phyloP scores from a whole-genome alignment of 2,329 filamentous ascomycete genomes.

The Fusarium denticulatum region DNA sequence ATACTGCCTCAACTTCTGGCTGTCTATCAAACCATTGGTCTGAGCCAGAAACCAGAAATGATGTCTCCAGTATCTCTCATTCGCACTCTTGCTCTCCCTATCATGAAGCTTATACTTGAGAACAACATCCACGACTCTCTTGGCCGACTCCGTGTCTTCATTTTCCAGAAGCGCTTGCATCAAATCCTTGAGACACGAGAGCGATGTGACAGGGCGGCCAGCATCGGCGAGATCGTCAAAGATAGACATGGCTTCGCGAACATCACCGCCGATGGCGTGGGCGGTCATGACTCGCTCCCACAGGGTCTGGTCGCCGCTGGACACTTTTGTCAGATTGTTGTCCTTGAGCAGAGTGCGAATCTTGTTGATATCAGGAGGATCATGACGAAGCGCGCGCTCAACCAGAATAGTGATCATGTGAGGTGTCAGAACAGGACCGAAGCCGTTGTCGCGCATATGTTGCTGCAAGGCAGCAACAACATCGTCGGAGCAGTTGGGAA shows the following conservation, averaged over 20 bases:
- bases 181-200: conserved; percentile 56
- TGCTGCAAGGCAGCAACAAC: conserved; percentile 69
- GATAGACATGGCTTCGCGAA: conserved; percentile 58
- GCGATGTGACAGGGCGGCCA: conserved; percentile 53
- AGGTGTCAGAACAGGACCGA: conserved; percentile 65
- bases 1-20: conserved; percentile 5
- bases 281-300: conserved; percentile 78
- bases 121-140: conserved; percentile 47
- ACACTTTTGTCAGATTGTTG: conserved; percentile 53
- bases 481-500: conserved; percentile 51
- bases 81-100: conserved; percentile 26
- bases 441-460: conserved; percentile 66
- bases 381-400: conserved; percentile 70
- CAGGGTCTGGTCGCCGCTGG: conserved; percentile 66
- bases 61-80: conserved; percentile 56
- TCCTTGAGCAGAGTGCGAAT: conserved; percentile 71
- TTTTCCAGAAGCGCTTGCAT: conserved; percentile 48
- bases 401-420: conserved; percentile 81
- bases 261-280: conserved; percentile 66
- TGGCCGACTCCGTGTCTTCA: conserved; percentile 43
- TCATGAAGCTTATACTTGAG: conserved; percentile 42
- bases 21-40: conserved; percentile 52
- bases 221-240: conserved; percentile 56
- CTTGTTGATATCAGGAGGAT: conserved; percentile 67
- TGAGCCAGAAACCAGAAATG: conserved; percentile 61